Evolutionary conservation across 805 yeast species (phyloP).

Genomic region (Henningerozyma blattae): DNA sequence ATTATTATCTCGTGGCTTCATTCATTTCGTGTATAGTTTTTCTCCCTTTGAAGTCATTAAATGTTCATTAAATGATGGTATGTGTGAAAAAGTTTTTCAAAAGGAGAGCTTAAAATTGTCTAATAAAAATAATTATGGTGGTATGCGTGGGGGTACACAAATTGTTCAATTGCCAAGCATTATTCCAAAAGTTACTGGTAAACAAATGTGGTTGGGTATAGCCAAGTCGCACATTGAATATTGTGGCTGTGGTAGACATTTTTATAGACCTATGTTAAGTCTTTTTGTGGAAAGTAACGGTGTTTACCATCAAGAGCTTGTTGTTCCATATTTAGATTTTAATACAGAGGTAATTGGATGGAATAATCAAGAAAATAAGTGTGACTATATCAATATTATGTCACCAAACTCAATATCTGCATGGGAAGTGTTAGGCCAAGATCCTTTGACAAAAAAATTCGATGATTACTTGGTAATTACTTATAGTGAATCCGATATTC

Average conservation of each 20-base stretch:
- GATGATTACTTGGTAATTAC: conserved; percentile 20
- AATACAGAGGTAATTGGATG: conserved; percentile 5
- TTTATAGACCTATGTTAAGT: conserved; percentile 6
- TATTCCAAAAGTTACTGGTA: conserved; percentile 4
- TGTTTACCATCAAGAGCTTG: conserved; percentile 4
- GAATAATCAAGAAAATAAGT: conserved; percentile 6
- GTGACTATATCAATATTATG: conserved; percentile 3
- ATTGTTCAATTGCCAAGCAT: conserved; percentile 4
- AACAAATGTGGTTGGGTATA: conserved; percentile 7
- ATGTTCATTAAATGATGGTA: conserved; percentile 14
- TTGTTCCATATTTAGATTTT: conserved; percentile 5
- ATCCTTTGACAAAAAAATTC: conserved; percentile 4
- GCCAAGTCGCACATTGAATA: conserved; percentile 4
- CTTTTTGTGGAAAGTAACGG: conserved; percentile 4
- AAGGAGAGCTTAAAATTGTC: too few species aligned
- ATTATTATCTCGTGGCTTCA: conserved; percentile 12
- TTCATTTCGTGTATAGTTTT: conserved; percentile 8
- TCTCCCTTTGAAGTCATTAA: conserved; percentile 10
- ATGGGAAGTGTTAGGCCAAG: conserved; percentile 7
- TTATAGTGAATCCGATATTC: conserved; percentile 23
- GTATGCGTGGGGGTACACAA: conserved; percentile 6
- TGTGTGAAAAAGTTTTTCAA: conserved; percentile 7
- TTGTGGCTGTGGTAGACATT: conserved; percentile 6
- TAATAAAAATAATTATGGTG: conserved; percentile 5
- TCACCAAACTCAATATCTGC: conserved; percentile 5